A percentile compares a stretch with the other conserved stretches of the same genome.
These are phyloP conservation scores for Colletotrichum shisoi DNA, from an alignment of 2,329 filamentous ascomycete genomes.

Conservation along the genomic window DNA sequence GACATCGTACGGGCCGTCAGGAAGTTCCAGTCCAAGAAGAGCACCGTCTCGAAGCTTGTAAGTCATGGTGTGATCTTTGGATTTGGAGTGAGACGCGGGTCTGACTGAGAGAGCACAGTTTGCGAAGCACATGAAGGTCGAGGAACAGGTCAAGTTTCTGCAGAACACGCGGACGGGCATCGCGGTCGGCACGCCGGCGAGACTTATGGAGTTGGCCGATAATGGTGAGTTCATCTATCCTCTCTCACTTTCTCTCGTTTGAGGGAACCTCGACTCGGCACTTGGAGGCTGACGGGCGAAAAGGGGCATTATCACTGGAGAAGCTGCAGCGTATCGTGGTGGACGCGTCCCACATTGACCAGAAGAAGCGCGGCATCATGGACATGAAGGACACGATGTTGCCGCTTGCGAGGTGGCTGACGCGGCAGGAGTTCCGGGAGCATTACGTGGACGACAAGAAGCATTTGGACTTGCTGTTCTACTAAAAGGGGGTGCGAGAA, in stretches of 20 bases:
- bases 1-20: constrained; percentile 79
- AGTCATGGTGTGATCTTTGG: constrained; percentile 36
- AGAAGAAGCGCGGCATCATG: constrained; percentile 91
- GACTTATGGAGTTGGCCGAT: constrained; percentile 82
- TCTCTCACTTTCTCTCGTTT: neutral
- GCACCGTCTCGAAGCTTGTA: constrained; percentile 81
- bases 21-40: constrained; percentile 80
- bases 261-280: neutral
- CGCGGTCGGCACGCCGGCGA: constrained; percentile 86
- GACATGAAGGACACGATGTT: constrained; percentile 95
- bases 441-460: constrained; percentile 69
- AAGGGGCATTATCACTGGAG: constrained; percentile 72
- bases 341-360: constrained; percentile 91
- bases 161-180: constrained; percentile 77
- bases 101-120: constrained; percentile 61
- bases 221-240: constrained; percentile 65
- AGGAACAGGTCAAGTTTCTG: constrained; percentile 82
- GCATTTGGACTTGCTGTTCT: constrained; percentile 70
- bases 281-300: neutral
- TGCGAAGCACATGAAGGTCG: constrained; percentile 96
- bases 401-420: constrained; percentile 78
- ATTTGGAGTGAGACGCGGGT: neutral
- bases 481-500: constrained; percentile 49
- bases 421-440: constrained; percentile 73
- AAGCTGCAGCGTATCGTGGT: constrained; percentile 82